Percentiles rank a stretch among this genome's conserved stretches.
Evolutionary conservation across 139 green algal species (phyloP).

Genomic region (Micractinium sp.): DNA sequence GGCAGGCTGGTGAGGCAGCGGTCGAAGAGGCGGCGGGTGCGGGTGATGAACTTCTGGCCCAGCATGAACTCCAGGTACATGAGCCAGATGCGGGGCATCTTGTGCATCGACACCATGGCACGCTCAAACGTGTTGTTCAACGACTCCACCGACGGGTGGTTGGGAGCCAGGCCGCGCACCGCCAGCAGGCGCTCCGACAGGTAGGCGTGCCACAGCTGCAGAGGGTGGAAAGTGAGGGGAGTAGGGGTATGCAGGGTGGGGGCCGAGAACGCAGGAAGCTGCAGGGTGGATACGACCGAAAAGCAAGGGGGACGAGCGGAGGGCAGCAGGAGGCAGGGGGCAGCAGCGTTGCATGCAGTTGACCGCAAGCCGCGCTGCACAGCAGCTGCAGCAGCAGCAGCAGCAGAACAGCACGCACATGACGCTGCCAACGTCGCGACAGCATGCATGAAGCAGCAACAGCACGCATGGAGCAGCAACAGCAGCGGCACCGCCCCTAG

Average conservation of each 20-base stretch:
- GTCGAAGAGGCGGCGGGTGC: constrained; percentile 88
- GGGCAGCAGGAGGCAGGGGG: background rate
- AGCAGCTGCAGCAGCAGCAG: background rate
- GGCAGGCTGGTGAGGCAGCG: constrained; percentile 89
- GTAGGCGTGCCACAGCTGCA: constrained; percentile 92
- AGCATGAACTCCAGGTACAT: constrained; percentile 91
- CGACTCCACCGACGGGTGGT: constrained; percentile 63
- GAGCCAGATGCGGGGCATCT: constrained; percentile 96
- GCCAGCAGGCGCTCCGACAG: constrained; percentile 78
- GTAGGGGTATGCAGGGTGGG: background rate
- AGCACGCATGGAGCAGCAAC: background rate
- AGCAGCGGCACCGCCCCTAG: background rate
- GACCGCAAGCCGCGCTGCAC: background rate
- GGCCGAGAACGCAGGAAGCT: background rate
- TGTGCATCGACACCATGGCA: constrained; percentile 97
- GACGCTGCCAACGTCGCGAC: no score
- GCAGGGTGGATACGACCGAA: background rate
- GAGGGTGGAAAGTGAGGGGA: background rate
- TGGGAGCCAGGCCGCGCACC: constrained; percentile 67
- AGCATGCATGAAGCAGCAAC: background rate
- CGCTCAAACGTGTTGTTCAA: constrained; percentile 96
- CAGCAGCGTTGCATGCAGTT: background rate
- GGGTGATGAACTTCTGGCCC: constrained; percentile 78
- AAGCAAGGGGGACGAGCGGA: no score
- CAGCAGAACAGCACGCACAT: background rate